Base-by-base conservation (phyloP, 768 basidiomycete species). In the Lentinus brumalis region DNA sequence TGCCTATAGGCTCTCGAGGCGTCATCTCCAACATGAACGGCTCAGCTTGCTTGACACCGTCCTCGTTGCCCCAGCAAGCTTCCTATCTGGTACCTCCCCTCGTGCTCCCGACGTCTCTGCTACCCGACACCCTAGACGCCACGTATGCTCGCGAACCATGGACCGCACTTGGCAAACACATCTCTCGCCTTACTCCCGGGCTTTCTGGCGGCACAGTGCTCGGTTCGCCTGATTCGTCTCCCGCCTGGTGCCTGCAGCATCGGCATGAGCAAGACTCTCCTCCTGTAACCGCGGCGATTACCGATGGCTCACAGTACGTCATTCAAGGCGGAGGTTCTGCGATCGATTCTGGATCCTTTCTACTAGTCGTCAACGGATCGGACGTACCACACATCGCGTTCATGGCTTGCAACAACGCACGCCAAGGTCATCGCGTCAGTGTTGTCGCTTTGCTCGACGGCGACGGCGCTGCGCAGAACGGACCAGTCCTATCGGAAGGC, bases 21-120 rank as follows among this genome's bases (percentile, higher is more conserved):
- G 57, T 74, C 30, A 53, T 65, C 9, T 70, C 59, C 16, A 56
- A 62, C 21, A 32, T 50, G 7, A 41, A 52, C 16, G 66, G 53
- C 18, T 18, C 46, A 35, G 12, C 21, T 29, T 69, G 67, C 51
- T 21, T 79, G 45, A 53, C 62, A n/a, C 69, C 75, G 5, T 71
- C 74, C 9, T 66, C 68, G 0, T 59, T 62, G 8, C 67, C 74
- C 21, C 76, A 76, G 32, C 69, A 78, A 29, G 85, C 82, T 3
- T 69, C 74, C 4, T 85, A 82, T 69, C 74, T 91, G 2, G 67
- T 83, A 3, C 89, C 89, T 15, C 89, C 89, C 2, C 85, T 90
- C 61, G 74, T 86, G 6, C 63, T 83, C 32, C 81, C 81, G 10
- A 60, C 72, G 1, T 54, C 69, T 18, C 67, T 65, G 35, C 62